A percentile compares a stretch with the other conserved stretches of the same genome.
Evolutionary conservation across 2,329 filamentous ascomycete genomes (phyloP).

Genomic region (Zarea fungicola): DNA sequence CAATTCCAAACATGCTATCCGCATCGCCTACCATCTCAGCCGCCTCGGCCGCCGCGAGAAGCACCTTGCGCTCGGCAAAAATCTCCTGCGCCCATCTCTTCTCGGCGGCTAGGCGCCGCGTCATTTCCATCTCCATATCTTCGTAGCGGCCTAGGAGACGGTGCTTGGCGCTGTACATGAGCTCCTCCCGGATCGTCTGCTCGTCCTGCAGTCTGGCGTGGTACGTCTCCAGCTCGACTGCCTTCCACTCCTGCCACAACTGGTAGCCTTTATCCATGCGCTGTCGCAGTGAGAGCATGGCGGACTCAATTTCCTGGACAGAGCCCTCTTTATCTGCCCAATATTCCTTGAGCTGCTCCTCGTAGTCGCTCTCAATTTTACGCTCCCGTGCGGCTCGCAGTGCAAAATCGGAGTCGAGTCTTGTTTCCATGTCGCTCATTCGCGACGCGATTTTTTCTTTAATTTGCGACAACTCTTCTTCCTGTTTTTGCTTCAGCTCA

Average conservation of each 20-base stretch:
- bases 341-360: slow-evolving; percentile 31
- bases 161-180: slow-evolving; percentile 35
- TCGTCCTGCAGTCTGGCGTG: slow-evolving; percentile 34
- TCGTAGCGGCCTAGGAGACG: slow-evolving; percentile 25
- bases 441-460: slow-evolving; percentile 21
- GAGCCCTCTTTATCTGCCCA: slow-evolving; percentile 33
- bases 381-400: slow-evolving; percentile 36
- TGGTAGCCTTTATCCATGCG: slow-evolving; percentile 38
- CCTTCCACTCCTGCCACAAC: slow-evolving; percentile 37
- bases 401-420: slow-evolving; percentile 36
- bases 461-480: slow-evolving; percentile 27
- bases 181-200: slow-evolving; percentile 34
- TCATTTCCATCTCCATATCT: slow-evolving; percentile 27
- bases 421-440: slow-evolving; percentile 28
- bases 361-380: slow-evolving; percentile 40
- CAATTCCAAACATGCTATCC: slow-evolving; percentile 26
- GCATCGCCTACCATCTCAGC: slow-evolving; percentile 39
- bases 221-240: slow-evolving; percentile 34
- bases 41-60: slow-evolving; percentile 37
- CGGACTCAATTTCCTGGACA: slow-evolving; percentile 25
- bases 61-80: slow-evolving; percentile 35
- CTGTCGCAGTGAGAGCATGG: slow-evolving; percentile 30
- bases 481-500: slow-evolving; percentile 29
- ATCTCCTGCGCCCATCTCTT: slow-evolving; percentile 43
- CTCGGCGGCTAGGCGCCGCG: slow-evolving; percentile 36